Evolutionary conservation across 768 basidiomycete genomes (phyloP).

Genomic region (Lenzites betulinus): DNA sequence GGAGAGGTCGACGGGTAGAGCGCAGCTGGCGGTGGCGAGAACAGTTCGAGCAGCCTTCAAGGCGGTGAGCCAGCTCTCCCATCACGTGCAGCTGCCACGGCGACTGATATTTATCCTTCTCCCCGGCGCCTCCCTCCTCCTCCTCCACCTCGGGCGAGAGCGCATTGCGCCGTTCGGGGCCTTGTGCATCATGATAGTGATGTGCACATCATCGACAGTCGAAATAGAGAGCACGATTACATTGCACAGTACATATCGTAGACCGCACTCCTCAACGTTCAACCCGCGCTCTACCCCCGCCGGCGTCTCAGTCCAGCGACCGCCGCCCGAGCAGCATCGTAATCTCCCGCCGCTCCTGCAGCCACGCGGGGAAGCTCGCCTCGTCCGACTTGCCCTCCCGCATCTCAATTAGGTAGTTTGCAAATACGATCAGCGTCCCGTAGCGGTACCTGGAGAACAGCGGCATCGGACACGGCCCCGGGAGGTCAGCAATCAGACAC

Average conservation of each 20-base stretch:
- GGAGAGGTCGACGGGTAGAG: conserved; percentile 11
- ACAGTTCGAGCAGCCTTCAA: conserved; percentile 8
- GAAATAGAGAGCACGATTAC: background rate
- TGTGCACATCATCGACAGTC: background rate
- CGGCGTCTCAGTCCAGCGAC: conserved; percentile 58
- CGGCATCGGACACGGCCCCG: background rate
- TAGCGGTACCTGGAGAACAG: conserved; percentile 69
- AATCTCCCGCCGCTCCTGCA: conserved; percentile 83
- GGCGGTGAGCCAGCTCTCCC: conserved; percentile 25
- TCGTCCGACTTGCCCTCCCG: conserved; percentile 39
- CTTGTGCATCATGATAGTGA: conserved; percentile 15
- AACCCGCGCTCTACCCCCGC: conserved; percentile 12
- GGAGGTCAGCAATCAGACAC: conserved; percentile 27
- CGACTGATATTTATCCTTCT: conserved; percentile 17
- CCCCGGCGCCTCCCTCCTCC: conserved; percentile 11
- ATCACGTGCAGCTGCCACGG: conserved; percentile 23
- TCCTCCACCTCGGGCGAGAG: background rate
- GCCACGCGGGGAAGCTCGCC: conserved; percentile 78
- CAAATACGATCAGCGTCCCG: conserved; percentile 89
- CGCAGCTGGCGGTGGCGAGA: conserved; percentile 13
- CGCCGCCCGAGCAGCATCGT: conserved; percentile 66
- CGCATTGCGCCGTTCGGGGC: background rate
- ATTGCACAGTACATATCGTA: conserved; percentile 5
- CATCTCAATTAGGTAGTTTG: conserved; percentile 88
- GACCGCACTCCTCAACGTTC: background rate